Evolutionary conservation across 1,284 basidiomycete species (phyloP).

Genomic region (Lentinus polychrous): DNA sequence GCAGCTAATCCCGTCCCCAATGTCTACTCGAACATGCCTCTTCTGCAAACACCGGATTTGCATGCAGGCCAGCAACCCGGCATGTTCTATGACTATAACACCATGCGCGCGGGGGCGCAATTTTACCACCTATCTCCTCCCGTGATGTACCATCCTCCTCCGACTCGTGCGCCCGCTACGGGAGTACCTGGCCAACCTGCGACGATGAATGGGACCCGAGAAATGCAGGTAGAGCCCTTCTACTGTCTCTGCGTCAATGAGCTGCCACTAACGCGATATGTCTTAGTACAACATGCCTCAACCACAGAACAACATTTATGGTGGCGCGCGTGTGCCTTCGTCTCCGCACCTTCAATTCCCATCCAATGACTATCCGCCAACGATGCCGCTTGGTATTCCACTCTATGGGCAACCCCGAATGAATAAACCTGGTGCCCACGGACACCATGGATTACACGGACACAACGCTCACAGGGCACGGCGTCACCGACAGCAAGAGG

Average conservation of each 20-base stretch:
- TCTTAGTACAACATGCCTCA: constrained; percentile 40
- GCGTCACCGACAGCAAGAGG: constrained; percentile 28
- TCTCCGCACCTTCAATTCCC: neutral
- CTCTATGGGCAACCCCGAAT: constrained; percentile 29
- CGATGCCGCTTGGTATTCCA: constrained; percentile 41
- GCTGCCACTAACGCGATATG: constrained; percentile 34
- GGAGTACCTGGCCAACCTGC: constrained; percentile 33
- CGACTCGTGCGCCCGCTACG: constrained; percentile 45
- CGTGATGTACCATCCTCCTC: constrained; percentile 50
- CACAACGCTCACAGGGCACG: constrained; percentile 31
- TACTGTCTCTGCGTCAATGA: constrained; percentile 6
- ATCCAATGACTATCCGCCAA: constrained; percentile 41
- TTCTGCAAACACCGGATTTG: constrained; percentile 39
- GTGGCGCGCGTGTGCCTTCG: constrained; percentile 23
- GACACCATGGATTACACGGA: constrained; percentile 29
- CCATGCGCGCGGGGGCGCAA: constrained; percentile 42
- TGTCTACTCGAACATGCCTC: constrained; percentile 38
- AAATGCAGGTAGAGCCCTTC: constrained; percentile 47
- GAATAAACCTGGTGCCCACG: constrained; percentile 16
- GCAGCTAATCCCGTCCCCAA: constrained; percentile 33
- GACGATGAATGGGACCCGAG: constrained; percentile 45
- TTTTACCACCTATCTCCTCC: constrained; percentile 57
- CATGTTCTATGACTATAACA: constrained; percentile 55
- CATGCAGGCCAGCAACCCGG: constrained; percentile 42
- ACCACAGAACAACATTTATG: constrained; percentile 34